Evolutionary conservation across 2,329 filamentous ascomycete genomes (phyloP), one percentile per base, ranked within the genome.

Genomic region (Cryphonectria japonica): DNA sequence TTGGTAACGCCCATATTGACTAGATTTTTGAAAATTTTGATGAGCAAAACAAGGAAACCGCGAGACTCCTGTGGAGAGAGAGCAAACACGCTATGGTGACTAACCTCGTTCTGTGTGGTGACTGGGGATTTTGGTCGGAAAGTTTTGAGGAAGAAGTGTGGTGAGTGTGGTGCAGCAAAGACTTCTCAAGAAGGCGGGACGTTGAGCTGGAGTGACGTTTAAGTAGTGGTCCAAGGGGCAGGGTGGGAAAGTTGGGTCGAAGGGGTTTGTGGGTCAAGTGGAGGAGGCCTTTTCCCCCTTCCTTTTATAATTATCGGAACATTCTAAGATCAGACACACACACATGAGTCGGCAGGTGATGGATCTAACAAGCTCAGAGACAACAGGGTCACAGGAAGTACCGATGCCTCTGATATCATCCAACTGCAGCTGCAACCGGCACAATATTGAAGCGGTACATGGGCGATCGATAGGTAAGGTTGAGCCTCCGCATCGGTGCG

Each of bases 1-100:
- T 94, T 97, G 72, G 85, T 87, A 78, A 97, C 93, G 81, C 87
- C 91, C 92, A 94, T 94, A 77, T 73, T 86, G 81, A 74, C 74
- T 70, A 72, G 50, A 69, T 67, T 63, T 16, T 57, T 61, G 68
- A 62, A 37, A 29, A 4, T 39, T 61, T 19, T 22, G 68, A 64
- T 69, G 69, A 72, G 69, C 34, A 65, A 65, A 54, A 19, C 39
- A 26, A 57, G 19, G 26, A 22, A 46, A 26, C 66, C 68, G 71
- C 70, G 69, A 64, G 69, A 22, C 8, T n/a, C 57, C 69, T 29
- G 66, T 70, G 62, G 59, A 57, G 19, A 70, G 50, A 22, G 70
- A 65, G 34, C 68, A 72, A 34, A 19, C 4, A 39, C 22, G 46
- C 26, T 59, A 6, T 26, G 41, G 19, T 1, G 39, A 62, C 70